Conservation (phyloP, 805 yeast genomes). For the Sugiyamaella mastotermitis region DNA sequence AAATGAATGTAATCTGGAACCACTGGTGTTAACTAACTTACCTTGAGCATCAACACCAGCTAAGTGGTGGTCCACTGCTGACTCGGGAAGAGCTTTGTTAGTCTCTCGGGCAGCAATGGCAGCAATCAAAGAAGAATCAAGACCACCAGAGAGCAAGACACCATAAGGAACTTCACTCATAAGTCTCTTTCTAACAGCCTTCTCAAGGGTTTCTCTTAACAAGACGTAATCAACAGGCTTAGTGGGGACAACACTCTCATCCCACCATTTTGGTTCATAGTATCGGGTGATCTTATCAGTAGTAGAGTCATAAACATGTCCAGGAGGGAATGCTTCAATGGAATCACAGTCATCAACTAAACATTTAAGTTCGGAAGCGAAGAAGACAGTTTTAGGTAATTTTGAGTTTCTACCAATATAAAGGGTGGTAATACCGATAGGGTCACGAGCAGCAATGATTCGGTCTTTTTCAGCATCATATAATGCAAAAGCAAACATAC, state of each 20-base stretch:
- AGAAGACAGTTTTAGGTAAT: slow-evolving; percentile 71
- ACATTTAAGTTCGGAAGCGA: slow-evolving; percentile 93
- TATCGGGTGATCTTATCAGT: slow-evolving; percentile 84
- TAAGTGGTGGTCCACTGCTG: slow-evolving; percentile 56
- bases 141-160: slow-evolving; percentile 93
- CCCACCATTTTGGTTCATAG: slow-evolving; percentile 94
- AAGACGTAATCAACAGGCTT: slow-evolving; percentile 64
- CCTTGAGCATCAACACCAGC: slow-evolving; percentile 93
- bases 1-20: slow-evolving; percentile 81
- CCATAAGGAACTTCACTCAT: slow-evolving; percentile 99
- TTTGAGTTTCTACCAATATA: slow-evolving; percentile 82
- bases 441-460: slow-evolving; percentile 95
- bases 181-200: slow-evolving; percentile 96
- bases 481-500: slow-evolving; percentile 95
- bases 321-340: slow-evolving; percentile 95
- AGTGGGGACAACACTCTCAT: slow-evolving; percentile 66
- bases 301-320: slow-evolving; percentile 89
- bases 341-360: slow-evolving; percentile 91
- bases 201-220: slow-evolving; percentile 77
- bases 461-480: slow-evolving; percentile 83
- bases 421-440: slow-evolving; percentile 93
- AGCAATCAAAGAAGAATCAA: slow-evolving; percentile 94
- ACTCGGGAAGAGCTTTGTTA: slow-evolving; percentile 64
- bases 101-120: slow-evolving; percentile 97
- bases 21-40: slow-evolving; percentile 56